Evolutionary conservation across 441 rosid genomes (phyloP), one percentile per base, ranked within the genome.

Genomic region (Populus hybrid): DNA sequence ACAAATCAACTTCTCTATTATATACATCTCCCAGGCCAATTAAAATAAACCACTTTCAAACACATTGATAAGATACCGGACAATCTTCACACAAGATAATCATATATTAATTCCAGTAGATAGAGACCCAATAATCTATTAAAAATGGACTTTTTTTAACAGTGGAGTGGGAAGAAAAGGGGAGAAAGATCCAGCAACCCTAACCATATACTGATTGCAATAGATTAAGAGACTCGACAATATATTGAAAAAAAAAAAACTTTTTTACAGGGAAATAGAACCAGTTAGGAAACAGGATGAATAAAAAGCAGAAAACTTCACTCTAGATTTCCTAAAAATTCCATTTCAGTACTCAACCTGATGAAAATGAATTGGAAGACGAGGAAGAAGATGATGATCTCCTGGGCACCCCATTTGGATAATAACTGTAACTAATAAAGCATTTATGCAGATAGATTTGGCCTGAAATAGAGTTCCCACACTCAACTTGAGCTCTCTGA

Each of bases 401-500:
- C 69, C 86, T 86, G 1, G 99, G 98, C 6, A 92, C 94, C 63
- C 99, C 99, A 86, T 93, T 93, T 24, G 99, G 97, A 75, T 88
- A 91, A 79, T 89, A 90, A 61, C 77, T 88, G 76, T 93, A 96
- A 78, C 97, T 93, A 4, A 94, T 83, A 53, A 94, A 96, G 78
- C 99, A 96, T 78, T 96, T 96, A 53, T 94, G 91, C 9, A 96
- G 87, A 78, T 96, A 96, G 61, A 96, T 82, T 84, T 96, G 98
- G 72, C 97, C 99, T 10, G 97, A 93, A 75, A 89, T 86, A 36
- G 99, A 74, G 77, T 82, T 87, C 35, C 99, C 99, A 84, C 99
- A 96, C 77, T 96, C 99, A 28, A 94, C 99, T 83, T 96, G 98
- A 81, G 98, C 98, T 84, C 84, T 85, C 78, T 96, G 94, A 0